Percentiles rank a stretch among this genome's conserved stretches.
Conservation (phyloP, 1,139 yeast genomes). For the Geotrichum citri-aurantii region DNA sequence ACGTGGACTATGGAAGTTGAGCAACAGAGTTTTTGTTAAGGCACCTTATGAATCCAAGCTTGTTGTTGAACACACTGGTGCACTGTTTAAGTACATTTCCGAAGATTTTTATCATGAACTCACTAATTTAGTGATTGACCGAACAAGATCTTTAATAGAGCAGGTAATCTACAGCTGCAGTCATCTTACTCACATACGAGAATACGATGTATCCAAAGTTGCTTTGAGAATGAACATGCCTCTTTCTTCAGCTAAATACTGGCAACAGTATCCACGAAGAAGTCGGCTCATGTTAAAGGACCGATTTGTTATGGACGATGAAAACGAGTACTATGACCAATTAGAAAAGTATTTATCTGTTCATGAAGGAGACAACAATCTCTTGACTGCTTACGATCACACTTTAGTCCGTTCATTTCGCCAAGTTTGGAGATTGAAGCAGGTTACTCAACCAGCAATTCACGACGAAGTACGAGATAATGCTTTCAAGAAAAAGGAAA, state of each 20-base stretch:
- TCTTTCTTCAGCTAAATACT: conserved; percentile 2
- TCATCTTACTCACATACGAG: background rate
- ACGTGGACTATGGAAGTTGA: conserved; percentile 8
- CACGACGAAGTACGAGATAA: background rate
- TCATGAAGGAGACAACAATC: background rate
- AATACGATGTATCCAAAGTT: background rate
- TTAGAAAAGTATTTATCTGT: conserved; percentile 1
- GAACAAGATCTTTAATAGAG: background rate
- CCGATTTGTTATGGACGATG: background rate
- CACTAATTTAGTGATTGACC: conserved; percentile 8
- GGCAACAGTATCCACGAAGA: conserved; percentile 11
- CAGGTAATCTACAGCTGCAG: background rate
- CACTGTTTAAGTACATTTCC: background rate
- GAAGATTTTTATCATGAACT: conserved; percentile 5
- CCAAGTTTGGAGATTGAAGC: background rate
- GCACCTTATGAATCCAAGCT: conserved; percentile 17
- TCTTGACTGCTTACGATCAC: background rate
- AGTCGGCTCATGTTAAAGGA: conserved; percentile 5
- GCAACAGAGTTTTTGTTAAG: conserved; percentile 13
- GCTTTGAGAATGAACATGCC: conserved; percentile 1
- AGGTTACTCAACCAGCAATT: background rate
- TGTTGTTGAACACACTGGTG: conserved; percentile 3
- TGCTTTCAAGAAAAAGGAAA: background rate
- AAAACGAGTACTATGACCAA: conserved; percentile 5
- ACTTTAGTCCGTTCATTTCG: background rate